Base-by-base conservation (phyloP, 2,329 filamentous ascomycete species). In the Lachnellula cervina region DNA sequence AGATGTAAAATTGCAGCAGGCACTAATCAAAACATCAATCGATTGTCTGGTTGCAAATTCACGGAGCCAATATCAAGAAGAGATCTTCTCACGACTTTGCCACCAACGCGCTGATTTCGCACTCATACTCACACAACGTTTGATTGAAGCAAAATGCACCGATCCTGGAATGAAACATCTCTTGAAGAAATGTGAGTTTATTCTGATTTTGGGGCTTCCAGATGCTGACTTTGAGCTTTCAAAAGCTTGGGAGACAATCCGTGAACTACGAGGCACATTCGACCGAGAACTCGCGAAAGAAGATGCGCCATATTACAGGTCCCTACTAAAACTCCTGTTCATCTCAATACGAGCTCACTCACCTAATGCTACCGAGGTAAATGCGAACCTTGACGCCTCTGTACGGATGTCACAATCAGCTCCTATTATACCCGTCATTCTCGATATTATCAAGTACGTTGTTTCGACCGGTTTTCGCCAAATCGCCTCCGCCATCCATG, bases 391-490 rank as follows among this genome's bases (percentile, higher is more conserved):
- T 4, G 55, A 56, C 23, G 55, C 58, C 9, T 66, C 64, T 25
- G 47, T 54, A 42, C 60, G 59, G 55, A 60, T 58, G 47, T 55
- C 38, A 43, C 55, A 64, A 53, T 55, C 69, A 56, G 59, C 69
- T 54, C 65, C 63, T 66, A 71, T 74, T 72, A 25, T 73, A 17
- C 61, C 62, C 5, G 63, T 64, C 14, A 55, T 68, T n/a, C 54
- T 97, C 23, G 91, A 93, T 64, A 84, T 97, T 45, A 76, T 96
- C 9, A 86, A 90, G 62, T 80, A 83, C 28, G 82, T 94, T 11
- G 87, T 97, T 28, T 88, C 86, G 0, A 84, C 84, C 63, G 92
- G 90, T 2, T 93, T 99, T 76, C 85, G 88, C 42, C 84, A 87
- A 21, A 78, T 97, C 21, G 90, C 91, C 35, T 84, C 84, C 14